Evolutionary conservation across 805 yeast genomes (phyloP).

Genomic region (Ogataea philodendri): DNA sequence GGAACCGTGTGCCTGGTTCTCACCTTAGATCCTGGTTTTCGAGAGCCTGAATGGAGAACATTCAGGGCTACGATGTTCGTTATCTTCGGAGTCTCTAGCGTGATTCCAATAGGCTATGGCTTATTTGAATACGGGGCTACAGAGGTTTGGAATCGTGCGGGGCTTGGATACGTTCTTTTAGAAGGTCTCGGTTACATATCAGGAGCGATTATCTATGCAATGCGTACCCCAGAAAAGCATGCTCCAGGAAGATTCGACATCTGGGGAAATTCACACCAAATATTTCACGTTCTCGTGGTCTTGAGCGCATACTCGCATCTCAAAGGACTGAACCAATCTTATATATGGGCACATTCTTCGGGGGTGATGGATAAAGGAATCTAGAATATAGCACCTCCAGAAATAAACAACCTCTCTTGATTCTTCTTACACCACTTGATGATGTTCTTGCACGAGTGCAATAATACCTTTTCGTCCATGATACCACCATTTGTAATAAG

Average conservation of each 20-base stretch:
- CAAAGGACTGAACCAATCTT: slow-evolving; percentile 56
- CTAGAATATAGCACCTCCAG: slow-evolving; percentile 67
- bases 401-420: slow-evolving; percentile 67
- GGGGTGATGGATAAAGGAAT: background rate
- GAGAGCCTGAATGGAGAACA: slow-evolving; percentile 71
- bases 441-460: slow-evolving; percentile 59
- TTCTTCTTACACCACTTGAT: slow-evolving; percentile 75
- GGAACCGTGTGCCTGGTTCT: slow-evolving; percentile 63
- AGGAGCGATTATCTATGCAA: slow-evolving; percentile 80
- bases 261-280: slow-evolving; percentile 81
- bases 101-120: slow-evolving; percentile 65
- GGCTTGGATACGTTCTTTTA: slow-evolving; percentile 56
- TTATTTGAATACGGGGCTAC: slow-evolving; percentile 45
- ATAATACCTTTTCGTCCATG: slow-evolving; percentile 53
- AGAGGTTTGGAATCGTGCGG: slow-evolving; percentile 50
- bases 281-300: slow-evolving; percentile 77
- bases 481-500: slow-evolving; percentile 55
- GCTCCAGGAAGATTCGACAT: slow-evolving; percentile 63
- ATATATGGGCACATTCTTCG: slow-evolving; percentile 44
- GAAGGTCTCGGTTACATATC: slow-evolving; percentile 75
- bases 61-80: slow-evolving; percentile 78
- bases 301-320: slow-evolving; percentile 75
- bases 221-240: slow-evolving; percentile 72
- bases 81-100: slow-evolving; percentile 74
- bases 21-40: slow-evolving; percentile 63